phyloP scores from a whole-genome alignment of 2,329 filamentous ascomycete species.

The Exophiala sp. region DNA sequence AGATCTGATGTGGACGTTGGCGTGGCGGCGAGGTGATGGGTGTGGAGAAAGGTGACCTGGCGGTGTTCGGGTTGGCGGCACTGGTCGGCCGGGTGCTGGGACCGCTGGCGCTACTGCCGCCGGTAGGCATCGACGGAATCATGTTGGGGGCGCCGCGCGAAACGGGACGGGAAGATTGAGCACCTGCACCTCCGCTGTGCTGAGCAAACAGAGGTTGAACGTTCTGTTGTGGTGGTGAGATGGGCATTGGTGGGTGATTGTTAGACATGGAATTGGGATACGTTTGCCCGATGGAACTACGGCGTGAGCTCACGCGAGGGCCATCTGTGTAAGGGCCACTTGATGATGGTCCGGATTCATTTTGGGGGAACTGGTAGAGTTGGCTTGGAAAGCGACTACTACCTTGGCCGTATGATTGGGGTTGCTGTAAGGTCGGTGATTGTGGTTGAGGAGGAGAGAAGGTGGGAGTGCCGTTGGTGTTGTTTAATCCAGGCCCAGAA shows the following conservation, averaged over 20 bases:
- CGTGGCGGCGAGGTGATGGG: slow-evolving; percentile 25
- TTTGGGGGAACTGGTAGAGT: slow-evolving; percentile 17
- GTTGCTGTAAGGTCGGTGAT: slow-evolving; percentile 15
- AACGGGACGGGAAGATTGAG: slow-evolving; percentile 22
- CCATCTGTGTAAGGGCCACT: slow-evolving; percentile 16
- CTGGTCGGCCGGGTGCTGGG: slow-evolving; percentile 20
- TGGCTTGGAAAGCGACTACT: slow-evolving; percentile 25
- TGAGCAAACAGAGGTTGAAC: slow-evolving; percentile 25
- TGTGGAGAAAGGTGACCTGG: slow-evolving; percentile 27
- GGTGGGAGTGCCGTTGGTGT: background rate
- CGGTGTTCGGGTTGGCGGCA: background rate
- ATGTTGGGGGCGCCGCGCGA: slow-evolving; percentile 17
- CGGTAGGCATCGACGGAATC: slow-evolving; percentile 10
- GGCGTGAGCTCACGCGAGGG: slow-evolving; percentile 19
- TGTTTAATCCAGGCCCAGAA: slow-evolving; percentile 7
- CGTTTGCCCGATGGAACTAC: slow-evolving; percentile 26
- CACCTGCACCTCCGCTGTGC: slow-evolving; percentile 18
- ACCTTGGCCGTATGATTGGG: slow-evolving; percentile 4
- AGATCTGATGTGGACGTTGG: slow-evolving; percentile 33
- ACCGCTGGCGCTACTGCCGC: slow-evolving; percentile 1
- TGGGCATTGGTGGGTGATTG: slow-evolving; percentile 18
- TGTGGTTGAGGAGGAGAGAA: slow-evolving; percentile 9
- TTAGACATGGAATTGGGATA: slow-evolving; percentile 19
- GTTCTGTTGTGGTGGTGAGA: slow-evolving; percentile 17
- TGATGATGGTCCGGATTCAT: slow-evolving; percentile 11